Evolutionary conservation across 345 rosid genomes (phyloP), one percentile per base, ranked within the genome.

Genomic region (Arabis alpina): DNA sequence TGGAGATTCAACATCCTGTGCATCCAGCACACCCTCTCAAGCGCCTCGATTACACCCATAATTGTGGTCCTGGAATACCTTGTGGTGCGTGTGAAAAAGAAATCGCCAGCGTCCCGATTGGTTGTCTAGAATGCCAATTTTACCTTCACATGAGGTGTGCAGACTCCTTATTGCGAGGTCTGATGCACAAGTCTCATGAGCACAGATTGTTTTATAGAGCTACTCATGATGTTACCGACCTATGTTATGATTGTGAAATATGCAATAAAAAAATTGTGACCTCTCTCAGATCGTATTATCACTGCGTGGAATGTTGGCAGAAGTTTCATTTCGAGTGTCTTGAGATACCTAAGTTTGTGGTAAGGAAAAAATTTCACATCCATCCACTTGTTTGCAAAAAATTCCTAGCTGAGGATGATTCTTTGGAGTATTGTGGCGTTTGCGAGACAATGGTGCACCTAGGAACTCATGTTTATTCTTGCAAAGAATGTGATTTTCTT

Each of bases 251-350:
- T 0, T 58, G 66, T 11, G 5, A 2, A 0, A 14, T 62, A 45
- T 61, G 70, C 32, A 44, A 4, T 10, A 2, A 0, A 3, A 27
- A 14, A 1, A 12, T 1, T 0, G 23, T 23, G 0, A 14, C 3
- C 10, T 41, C 30, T 15, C 3, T 14, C 0, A 15, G 41, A 10
- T 13, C 73, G 0, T 66, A 57, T 34, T 75, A 36, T 23, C 23
- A 42, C 10, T 75, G 69, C 30, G 1, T 42, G 25, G 50, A 61
- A 27, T 75, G 69, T 25, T 12, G 44, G 4, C 8, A 19, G 28
- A 40, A 43, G 49, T 3, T 66, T n/a, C 78, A 74, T 60, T 42
- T 66, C 1, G 19, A 44, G 23, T 67, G 73, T 58, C 19, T 67
- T 19, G 24, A 45, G 6, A 28, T 67, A 11, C 68, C 68, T 4